Percentiles rank a stretch among this genome's conserved stretches.
phyloP scores from a whole-genome alignment of 2,329 filamentous ascomycete species.

The Apiospora malaysiana region DNA sequence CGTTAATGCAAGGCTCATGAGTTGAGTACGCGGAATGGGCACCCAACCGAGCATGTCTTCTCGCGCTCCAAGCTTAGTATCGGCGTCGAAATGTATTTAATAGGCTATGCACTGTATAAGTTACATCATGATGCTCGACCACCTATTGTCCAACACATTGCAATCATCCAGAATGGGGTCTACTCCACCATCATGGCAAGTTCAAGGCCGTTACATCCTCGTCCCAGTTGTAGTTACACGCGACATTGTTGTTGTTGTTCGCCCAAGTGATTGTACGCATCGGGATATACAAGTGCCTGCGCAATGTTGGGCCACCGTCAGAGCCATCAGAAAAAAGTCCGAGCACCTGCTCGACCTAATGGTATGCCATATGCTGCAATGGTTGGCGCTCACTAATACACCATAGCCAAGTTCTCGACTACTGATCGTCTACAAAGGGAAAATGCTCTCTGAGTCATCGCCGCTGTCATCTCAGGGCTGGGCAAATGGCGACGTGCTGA shows the following conservation, averaged over 20 bases:
- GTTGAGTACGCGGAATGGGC: slow-evolving; percentile 4
- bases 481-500: not conserved
- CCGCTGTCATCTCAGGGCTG: slow-evolving; percentile 2
- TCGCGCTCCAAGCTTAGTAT: slow-evolving; percentile 1
- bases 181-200: not conserved
- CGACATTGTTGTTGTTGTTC: not conserved
- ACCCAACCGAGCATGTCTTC: slow-evolving; percentile 5
- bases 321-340: slow-evolving; percentile 7
- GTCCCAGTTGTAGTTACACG: not conserved
- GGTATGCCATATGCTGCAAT: not conserved
- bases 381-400: slow-evolving; percentile 12
- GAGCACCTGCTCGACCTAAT: not conserved
- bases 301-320: not conserved
- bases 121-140: not conserved
- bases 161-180: not conserved
- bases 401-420: not conserved
- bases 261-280: not conserved
- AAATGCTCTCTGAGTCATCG: not conserved
- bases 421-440: not conserved
- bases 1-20: not conserved
- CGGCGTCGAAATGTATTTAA: not conserved
- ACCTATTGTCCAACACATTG: not conserved
- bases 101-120: not conserved
- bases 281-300: not conserved
- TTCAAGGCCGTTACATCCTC: not conserved